Evolutionary conservation across 2,329 filamentous ascomycete species (phyloP).

Genomic region (Colletotrichum euphorbiae): DNA sequence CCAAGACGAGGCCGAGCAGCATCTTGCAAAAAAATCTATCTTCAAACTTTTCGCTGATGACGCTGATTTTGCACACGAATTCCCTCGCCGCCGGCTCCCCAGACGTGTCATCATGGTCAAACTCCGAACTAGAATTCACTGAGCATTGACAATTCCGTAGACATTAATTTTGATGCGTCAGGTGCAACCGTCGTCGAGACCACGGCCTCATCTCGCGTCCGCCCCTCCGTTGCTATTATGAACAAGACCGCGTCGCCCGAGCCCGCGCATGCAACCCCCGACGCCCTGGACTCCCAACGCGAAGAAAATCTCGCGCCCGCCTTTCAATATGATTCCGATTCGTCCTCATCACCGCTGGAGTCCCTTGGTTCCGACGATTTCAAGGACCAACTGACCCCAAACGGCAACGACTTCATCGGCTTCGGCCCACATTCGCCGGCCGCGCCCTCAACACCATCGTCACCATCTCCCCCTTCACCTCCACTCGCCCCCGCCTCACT

Average conservation of each 20-base stretch:
- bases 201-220: constrained; percentile 55
- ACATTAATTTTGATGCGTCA: constrained; percentile 66
- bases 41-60: constrained; percentile 65
- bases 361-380: constrained; percentile 40
- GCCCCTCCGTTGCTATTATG: constrained; percentile 64
- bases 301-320: constrained; percentile 40
- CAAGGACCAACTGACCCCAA: constrained; percentile 38
- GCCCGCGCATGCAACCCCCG: constrained; percentile 51
- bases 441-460: constrained; percentile 22
- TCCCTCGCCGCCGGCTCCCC: constrained; percentile 58
- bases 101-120: constrained; percentile 66
- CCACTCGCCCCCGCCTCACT: constrained; percentile 5
- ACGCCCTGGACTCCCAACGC: constrained; percentile 43
- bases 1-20: constrained; percentile 38
- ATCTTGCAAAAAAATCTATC: constrained; percentile 39
- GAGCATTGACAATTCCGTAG: constrained; percentile 61
- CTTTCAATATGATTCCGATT: constrained; percentile 28
- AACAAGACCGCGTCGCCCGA: constrained; percentile 69
- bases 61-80: constrained; percentile 55
- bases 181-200: constrained; percentile 69
- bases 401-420: constrained; percentile 39
- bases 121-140: constrained; percentile 60
- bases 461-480: constrained; percentile 18
- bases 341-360: constrained; percentile 33
- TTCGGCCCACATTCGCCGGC: constrained; percentile 14